Conservation (phyloP, 2,329 filamentous ascomycete genomes). For the Ophidiomyces ophidiicola region DNA sequence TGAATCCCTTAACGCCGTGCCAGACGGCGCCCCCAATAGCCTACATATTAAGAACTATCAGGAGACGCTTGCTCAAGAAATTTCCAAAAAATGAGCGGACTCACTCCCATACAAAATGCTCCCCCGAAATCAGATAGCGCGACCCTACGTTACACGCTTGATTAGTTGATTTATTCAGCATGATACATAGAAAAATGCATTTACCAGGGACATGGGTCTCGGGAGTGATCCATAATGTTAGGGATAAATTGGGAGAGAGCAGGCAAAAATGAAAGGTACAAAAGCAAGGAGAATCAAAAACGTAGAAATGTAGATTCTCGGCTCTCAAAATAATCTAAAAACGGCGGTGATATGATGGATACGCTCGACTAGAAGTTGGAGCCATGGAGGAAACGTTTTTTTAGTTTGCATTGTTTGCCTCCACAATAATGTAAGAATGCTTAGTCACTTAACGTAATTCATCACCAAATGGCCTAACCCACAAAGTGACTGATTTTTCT, state of each 20-base stretch:
- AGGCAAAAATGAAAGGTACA: not conserved
- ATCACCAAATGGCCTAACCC: too few relatives aligned
- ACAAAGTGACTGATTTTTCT: too few relatives aligned
- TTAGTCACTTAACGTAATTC: too few relatives aligned
- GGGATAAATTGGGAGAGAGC: not conserved
- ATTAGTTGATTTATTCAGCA: not conserved
- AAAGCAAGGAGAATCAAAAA: too few relatives aligned
- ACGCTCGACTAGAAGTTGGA: too few relatives aligned
- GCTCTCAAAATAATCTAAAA: too few relatives aligned
- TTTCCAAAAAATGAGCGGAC: constrained; percentile 28
- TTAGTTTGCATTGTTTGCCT: too few relatives aligned
- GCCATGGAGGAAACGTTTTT: too few relatives aligned
- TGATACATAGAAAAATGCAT: not conserved
- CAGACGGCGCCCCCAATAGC: constrained; percentile 73
- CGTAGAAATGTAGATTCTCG: too few relatives aligned
- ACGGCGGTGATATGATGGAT: too few relatives aligned
- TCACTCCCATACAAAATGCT: constrained; percentile 90
- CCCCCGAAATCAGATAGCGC: constrained; percentile 95
- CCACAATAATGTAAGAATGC: too few relatives aligned
- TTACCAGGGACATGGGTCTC: constrained; percentile 81
- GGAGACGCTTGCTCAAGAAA: not conserved
- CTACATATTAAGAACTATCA: constrained; percentile 30
- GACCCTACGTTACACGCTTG: constrained; percentile 40
- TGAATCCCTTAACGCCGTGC: constrained; percentile 93
- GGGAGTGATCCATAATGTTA: constrained; percentile 70